These are phyloP conservation scores for Fusarium sarcochroum DNA, from an alignment of 2,329 filamentous ascomycete species.

Conservation along the genomic window DNA sequence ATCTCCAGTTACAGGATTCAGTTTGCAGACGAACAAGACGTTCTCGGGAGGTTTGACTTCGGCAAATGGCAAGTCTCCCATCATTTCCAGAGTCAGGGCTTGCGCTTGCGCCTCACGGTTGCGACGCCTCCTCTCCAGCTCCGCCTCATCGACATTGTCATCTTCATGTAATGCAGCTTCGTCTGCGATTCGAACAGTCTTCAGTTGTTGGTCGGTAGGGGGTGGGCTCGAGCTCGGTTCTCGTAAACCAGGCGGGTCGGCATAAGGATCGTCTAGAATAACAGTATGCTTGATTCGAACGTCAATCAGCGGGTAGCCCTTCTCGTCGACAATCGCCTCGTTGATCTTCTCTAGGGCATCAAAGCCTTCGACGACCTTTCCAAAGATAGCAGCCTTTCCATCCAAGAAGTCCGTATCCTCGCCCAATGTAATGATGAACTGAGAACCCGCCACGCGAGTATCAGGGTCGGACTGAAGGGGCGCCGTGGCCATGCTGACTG, in stretches of 20 bases:
- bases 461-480: constrained; percentile 83
- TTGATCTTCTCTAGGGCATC: constrained; percentile 96
- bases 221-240: constrained; percentile 85
- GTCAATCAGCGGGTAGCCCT: constrained; percentile 89
- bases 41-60: constrained; percentile 98
- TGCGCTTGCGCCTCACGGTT: constrained; percentile 94
- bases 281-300: constrained; percentile 95
- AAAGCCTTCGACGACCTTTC: constrained; percentile 95
- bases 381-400: constrained; percentile 94
- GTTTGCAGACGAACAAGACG: constrained; percentile 96
- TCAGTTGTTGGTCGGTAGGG: constrained; percentile 87
- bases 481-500: constrained; percentile 97
- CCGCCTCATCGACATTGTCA: constrained; percentile 80
- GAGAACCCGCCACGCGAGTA: constrained; percentile 85
- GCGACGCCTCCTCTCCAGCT: constrained; percentile 81
- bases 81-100: constrained; percentile 95
- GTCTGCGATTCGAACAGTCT: constrained; percentile 91
- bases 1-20: constrained; percentile 96
- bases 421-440: constrained; percentile 93
- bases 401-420: constrained; percentile 92
- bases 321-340: constrained; percentile 86
- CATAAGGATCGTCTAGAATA: constrained; percentile 91
- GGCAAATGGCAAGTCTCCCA: constrained; percentile 96
- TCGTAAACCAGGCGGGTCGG: constrained; percentile 81
- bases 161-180: constrained; percentile 86